phyloP scores from a whole-genome alignment of 2,329 filamentous ascomycete species.

The Pseudogymnoascus sp. region DNA sequence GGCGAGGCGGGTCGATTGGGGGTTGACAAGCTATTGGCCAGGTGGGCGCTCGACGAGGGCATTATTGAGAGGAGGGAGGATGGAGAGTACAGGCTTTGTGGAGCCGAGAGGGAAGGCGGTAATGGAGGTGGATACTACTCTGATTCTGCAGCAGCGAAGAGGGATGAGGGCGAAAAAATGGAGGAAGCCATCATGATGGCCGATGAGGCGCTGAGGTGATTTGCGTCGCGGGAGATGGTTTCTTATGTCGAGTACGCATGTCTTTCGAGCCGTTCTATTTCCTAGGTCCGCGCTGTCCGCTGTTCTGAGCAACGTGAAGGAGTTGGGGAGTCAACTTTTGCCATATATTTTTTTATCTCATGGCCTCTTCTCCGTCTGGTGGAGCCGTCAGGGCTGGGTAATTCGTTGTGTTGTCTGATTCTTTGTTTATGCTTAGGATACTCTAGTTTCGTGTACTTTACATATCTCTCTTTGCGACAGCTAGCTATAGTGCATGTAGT shows the following conservation, averaged over 20 bases:
- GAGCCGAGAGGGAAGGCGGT: conserved; percentile 32
- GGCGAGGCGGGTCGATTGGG: conserved; percentile 50
- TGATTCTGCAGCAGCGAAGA: conserved; percentile 21
- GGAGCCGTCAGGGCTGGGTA: neutral
- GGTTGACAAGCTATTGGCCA: conserved; percentile 49
- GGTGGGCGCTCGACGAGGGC: conserved; percentile 56
- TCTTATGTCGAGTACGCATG: neutral
- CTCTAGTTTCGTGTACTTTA: conserved; percentile 5
- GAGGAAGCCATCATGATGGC: conserved; percentile 18
- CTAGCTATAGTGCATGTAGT: neutral
- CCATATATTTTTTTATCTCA: neutral
- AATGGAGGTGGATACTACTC: conserved; percentile 26
- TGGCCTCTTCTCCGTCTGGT: neutral
- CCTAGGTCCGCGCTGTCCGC: neutral
- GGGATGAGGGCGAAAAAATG: conserved; percentile 20
- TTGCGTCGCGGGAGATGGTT: neutral
- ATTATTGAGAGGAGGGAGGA: conserved; percentile 53
- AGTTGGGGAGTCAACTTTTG: neutral
- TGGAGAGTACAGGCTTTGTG: conserved; percentile 49
- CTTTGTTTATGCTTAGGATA: neutral
- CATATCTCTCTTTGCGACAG: neutral
- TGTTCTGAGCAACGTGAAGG: conserved; percentile 3
- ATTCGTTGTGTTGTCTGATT: neutral
- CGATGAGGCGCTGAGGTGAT: conserved; percentile 15
- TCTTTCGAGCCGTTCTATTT: conserved; percentile 4